These are phyloP conservation scores for Penicillium diatomitis DNA, from an alignment of 495 filamentous ascomycete genomes.

Conservation along the genomic window DNA sequence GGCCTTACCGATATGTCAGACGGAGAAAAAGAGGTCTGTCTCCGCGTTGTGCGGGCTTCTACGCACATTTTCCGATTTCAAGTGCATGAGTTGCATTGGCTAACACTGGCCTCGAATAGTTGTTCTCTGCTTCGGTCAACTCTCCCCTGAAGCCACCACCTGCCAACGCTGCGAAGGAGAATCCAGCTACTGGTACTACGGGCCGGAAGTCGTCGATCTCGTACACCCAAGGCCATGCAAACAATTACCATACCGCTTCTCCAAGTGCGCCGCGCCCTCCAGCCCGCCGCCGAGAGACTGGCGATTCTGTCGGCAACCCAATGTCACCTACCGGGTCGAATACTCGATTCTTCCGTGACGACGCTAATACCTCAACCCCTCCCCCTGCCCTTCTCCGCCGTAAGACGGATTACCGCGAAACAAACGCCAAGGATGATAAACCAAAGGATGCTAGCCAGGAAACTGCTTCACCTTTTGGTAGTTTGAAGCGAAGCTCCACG, in stretches of 20 bases:
- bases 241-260: slow-evolving; percentile 37
- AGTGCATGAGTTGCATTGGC: slow-evolving; percentile 4
- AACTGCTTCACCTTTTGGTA: slow-evolving; percentile 47
- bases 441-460: slow-evolving; percentile 39
- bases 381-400: slow-evolving; percentile 62
- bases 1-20: slow-evolving; percentile 67
- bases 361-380: slow-evolving; percentile 48
- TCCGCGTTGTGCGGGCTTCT: neutral
- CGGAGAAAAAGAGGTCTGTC: slow-evolving; percentile 69
- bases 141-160: slow-evolving; percentile 81
- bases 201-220: slow-evolving; percentile 73
- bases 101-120: slow-evolving; percentile 29
- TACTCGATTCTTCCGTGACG: slow-evolving; percentile 50
- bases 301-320: slow-evolving; percentile 56
- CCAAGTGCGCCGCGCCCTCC: slow-evolving; percentile 62
- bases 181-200: slow-evolving; percentile 42
- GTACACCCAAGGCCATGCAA: slow-evolving; percentile 40
- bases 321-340: slow-evolving; percentile 46
- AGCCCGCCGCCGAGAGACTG: slow-evolving; percentile 76
- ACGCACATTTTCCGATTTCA: neutral
- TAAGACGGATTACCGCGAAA: slow-evolving; percentile 59
- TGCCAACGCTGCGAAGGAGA: slow-evolving; percentile 63
- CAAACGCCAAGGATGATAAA: slow-evolving; percentile 29
- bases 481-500: slow-evolving; percentile 63
- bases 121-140: slow-evolving; percentile 81